Percentiles rank a stretch among this genome's conserved stretches.
Conservation (phyloP, 78 protist species). For the Capsaspora owczarzaki region DNA sequence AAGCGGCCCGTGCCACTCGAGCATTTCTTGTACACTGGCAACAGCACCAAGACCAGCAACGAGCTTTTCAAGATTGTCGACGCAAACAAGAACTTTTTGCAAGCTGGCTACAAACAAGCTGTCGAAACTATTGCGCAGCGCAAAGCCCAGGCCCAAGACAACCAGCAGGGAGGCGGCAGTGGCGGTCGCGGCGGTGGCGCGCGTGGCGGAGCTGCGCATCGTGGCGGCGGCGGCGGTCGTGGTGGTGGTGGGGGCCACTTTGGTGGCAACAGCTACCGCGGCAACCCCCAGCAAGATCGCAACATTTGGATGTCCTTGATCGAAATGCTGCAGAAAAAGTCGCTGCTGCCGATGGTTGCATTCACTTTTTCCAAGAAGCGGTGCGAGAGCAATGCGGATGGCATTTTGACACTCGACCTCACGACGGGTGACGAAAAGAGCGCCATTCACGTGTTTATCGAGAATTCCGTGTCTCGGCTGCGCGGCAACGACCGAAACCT, state of each 20-base stretch:
- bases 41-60: background rate
- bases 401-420: conserved; percentile 43
- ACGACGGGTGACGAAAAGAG: conserved; percentile 63
- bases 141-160: background rate
- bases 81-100: conserved; percentile 40
- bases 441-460: conserved; percentile 44
- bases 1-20: conserved; percentile 90
- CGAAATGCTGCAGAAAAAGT: background rate
- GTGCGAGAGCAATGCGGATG: conserved; percentile 51
- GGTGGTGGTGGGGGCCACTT: no score
- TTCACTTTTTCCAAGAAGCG: conserved; percentile 68
- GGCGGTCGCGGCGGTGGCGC: background rate
- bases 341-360: conserved; percentile 24
- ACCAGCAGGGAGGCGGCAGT: background rate
- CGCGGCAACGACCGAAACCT: conserved; percentile 13
- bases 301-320: background rate
- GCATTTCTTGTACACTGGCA: conserved; percentile 44
- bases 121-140: background rate
- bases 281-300: background rate
- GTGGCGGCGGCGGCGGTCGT: no score
- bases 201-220: no score
- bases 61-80: conserved; percentile 67
- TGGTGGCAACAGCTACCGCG: background rate
- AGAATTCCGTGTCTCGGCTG: conserved; percentile 44
- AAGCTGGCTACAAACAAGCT: background rate